A percentile compares a stretch with the other conserved stretches of the same genome.
Evolutionary conservation across 306 rosid genomes (phyloP).

Genomic region (Acacia confusa): DNA sequence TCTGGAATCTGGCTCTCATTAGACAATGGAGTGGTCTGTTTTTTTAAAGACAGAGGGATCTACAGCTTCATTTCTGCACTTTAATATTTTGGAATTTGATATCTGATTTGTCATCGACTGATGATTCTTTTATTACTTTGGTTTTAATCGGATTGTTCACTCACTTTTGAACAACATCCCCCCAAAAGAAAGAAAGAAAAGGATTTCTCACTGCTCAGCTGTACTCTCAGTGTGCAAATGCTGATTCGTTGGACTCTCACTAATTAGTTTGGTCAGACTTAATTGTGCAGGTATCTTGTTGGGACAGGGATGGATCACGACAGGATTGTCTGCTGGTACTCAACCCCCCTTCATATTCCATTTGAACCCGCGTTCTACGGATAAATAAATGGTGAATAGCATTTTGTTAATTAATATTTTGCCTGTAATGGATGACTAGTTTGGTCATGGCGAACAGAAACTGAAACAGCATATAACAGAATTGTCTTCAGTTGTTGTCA

Average conservation of each 20-base stretch:
- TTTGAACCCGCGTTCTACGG: slow-evolving; percentile 41
- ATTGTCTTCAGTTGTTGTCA: slow-evolving; percentile 37
- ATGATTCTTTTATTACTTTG: slow-evolving; percentile 4
- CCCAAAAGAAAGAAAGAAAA: neutral
- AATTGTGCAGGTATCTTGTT: slow-evolving; percentile 56
- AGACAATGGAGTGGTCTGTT: neutral
- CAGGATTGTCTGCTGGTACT: slow-evolving; percentile 38
- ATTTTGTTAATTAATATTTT: slow-evolving; percentile 39
- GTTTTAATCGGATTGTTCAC: slow-evolving; percentile 12
- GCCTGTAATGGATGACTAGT: slow-evolving; percentile 34
- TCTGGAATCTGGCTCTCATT: neutral
- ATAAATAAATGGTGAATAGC: slow-evolving; percentile 46
- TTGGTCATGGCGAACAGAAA: slow-evolving; percentile 26
- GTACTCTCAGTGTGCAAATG: neutral
- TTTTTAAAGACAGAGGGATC: neutral
- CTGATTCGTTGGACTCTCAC: slow-evolving; percentile 21
- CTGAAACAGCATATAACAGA: slow-evolving; percentile 36
- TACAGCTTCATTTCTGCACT: slow-evolving; percentile 2
- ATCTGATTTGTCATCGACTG: neutral
- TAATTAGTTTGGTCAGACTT: slow-evolving; percentile 24
- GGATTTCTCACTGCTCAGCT: slow-evolving; percentile 11
- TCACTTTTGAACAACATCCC: neutral
- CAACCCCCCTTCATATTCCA: slow-evolving; percentile 37
- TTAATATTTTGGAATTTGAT: neutral
- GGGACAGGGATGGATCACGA: slow-evolving; percentile 50